These are phyloP conservation scores for Fusarium sp. DNA, from an alignment of 2,329 filamentous ascomycete species.

Conservation along the genomic window DNA sequence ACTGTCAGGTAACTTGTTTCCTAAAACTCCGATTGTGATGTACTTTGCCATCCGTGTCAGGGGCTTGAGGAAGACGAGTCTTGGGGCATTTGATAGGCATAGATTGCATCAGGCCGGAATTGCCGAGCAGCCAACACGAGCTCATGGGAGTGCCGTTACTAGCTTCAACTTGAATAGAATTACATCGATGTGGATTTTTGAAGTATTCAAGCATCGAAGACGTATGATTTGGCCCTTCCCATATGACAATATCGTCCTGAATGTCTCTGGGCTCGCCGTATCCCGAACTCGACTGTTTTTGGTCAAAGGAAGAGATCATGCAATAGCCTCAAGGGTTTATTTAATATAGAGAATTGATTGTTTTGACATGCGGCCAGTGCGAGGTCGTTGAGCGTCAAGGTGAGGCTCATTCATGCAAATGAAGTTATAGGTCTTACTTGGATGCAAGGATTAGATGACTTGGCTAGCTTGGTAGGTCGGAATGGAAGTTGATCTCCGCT, in stretches of 20 bases:
- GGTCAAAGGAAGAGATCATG: background rate
- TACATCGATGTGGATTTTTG: background rate
- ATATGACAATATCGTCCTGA: background rate
- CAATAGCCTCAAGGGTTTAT: background rate
- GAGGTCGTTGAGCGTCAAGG: background rate
- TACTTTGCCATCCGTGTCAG: background rate
- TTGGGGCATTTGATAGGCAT: background rate
- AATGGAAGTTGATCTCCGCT: conserved; percentile 3
- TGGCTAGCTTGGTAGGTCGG: too few relatives aligned
- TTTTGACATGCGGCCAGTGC: background rate
- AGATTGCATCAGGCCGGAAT: background rate
- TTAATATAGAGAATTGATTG: background rate
- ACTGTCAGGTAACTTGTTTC: too few relatives aligned
- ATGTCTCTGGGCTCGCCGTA: background rate
- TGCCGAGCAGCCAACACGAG: background rate
- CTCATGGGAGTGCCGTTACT: background rate
- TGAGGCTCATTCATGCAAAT: conserved; percentile 14
- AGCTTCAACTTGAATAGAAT: background rate
- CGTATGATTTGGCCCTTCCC: background rate
- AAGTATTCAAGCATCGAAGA: background rate
- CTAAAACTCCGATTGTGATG: background rate
- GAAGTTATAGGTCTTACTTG: background rate
- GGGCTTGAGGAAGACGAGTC: background rate
- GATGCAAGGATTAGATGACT: background rate
- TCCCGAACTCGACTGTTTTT: background rate